A percentile compares a stretch with the other conserved stretches of the same genome.
These are phyloP conservation scores for Lactifluus subvellereus DNA, from an alignment of 768 basidiomycete genomes.

Conservation along the genomic window DNA sequence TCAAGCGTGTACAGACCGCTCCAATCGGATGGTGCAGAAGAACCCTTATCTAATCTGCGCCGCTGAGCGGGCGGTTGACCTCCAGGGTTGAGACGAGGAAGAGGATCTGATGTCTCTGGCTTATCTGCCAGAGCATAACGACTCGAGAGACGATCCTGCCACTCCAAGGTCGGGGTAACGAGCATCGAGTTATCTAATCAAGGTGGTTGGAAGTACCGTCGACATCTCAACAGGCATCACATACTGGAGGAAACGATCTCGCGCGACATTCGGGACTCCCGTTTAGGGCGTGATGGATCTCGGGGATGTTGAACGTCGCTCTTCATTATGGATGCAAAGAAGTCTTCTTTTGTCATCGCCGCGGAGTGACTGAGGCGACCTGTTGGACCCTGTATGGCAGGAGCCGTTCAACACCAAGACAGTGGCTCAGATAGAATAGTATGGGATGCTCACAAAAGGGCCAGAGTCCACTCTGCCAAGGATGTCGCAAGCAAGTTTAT, in stretches of 20 bases:
- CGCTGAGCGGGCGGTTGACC: constrained; percentile 39
- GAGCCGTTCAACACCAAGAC: constrained; percentile 10
- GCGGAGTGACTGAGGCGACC: constrained; percentile 56
- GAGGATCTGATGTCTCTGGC: background rate
- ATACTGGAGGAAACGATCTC: constrained; percentile 73
- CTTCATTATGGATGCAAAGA: constrained; percentile 66
- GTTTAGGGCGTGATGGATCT: constrained; percentile 55
- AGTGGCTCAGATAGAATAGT: background rate
- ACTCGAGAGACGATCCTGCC: constrained; percentile 68
- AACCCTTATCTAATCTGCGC: constrained; percentile 41
- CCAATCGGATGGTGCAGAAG: constrained; percentile 41
- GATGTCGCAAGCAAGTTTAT: constrained; percentile 74
- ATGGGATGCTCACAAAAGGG: constrained; percentile 55
- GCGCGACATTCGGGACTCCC: constrained; percentile 71
- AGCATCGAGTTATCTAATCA: constrained; percentile 51
- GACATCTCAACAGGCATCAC: constrained; percentile 26
- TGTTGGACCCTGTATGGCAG: constrained; percentile 50
- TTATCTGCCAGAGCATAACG: constrained; percentile 37
- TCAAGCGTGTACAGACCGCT: constrained; percentile 57
- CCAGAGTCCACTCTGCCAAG: constrained; percentile 70
- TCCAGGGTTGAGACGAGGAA: constrained; percentile 4
- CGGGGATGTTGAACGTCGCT: constrained; percentile 44
- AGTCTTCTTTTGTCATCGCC: constrained; percentile 68
- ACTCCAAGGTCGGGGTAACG: constrained; percentile 63
- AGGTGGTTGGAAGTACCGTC: background rate